Conservation (phyloP, 2,329 filamentous ascomycete genomes). For the Fusarium sp. region DNA sequence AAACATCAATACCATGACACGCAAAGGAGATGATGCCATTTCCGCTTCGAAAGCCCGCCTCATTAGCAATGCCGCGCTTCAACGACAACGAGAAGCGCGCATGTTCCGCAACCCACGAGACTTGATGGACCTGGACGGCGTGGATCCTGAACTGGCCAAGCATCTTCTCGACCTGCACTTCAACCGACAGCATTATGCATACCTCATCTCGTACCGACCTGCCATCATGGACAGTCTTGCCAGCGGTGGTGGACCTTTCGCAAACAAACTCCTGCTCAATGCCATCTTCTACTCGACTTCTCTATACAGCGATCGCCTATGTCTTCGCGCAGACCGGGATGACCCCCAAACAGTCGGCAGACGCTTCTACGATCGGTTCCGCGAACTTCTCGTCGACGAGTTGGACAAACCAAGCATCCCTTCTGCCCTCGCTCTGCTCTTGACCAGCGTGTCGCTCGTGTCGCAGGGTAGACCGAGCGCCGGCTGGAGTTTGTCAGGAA, state of each 20-base stretch:
- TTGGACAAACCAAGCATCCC: constrained; percentile 50
- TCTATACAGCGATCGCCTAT: constrained; percentile 51
- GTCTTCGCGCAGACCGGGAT: constrained; percentile 46
- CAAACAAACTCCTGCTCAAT: constrained; percentile 52
- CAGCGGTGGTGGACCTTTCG: constrained; percentile 48
- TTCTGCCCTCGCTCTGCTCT: constrained; percentile 49
- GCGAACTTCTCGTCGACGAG: constrained; percentile 48
- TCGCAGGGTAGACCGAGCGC: constrained; percentile 49
- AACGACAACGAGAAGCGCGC: constrained; percentile 46
- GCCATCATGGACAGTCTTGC: constrained; percentile 52
- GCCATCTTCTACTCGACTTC: constrained; percentile 54
- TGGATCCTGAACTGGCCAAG: constrained; percentile 47
- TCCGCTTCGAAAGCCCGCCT: constrained; percentile 47
- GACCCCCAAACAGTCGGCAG: constrained; percentile 49
- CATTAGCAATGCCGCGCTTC: constrained; percentile 50
- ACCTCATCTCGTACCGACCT: constrained; percentile 52
- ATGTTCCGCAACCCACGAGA: constrained; percentile 45
- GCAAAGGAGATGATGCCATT: constrained; percentile 41
- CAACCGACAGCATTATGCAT: constrained; percentile 50
- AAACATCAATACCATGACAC: constrained; percentile 44
- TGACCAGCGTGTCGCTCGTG: constrained; percentile 46
- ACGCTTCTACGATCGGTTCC: constrained; percentile 52
- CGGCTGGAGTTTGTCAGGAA: constrained; percentile 50
- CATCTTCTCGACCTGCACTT: constrained; percentile 53
- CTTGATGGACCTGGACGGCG: constrained; percentile 50